Evolutionary conservation across 2,329 filamentous ascomycete species (phyloP), one percentile per base, ranked within the genome.

Genomic region (Aphanocladium album): DNA sequence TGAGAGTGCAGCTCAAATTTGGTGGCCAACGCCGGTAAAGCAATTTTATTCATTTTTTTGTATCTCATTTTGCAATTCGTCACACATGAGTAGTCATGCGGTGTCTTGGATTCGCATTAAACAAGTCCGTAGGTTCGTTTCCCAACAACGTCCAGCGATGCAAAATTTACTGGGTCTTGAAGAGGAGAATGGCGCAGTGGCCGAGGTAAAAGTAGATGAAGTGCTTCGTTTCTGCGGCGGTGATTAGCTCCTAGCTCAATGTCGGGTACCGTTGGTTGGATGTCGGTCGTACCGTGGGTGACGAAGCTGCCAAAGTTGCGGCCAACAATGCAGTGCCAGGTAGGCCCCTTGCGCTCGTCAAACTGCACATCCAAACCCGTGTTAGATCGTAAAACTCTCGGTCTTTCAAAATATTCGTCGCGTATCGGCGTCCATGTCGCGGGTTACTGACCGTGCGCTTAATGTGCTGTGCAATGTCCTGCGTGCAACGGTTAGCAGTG

Each of bases 121-220:
- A n/a, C 43, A 37, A 56, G 53, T 43, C 41, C 30, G n/a, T 47
- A 41, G 35, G 3, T 19, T 47, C n/a, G n/a, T 46, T 27, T 47
- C 35, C 45, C 16, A 57, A 33, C 53, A 39, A 4, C 35, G 35
- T 17, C 35, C 12, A 17, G 3, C 35, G 35, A 14, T 39, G 35
- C 35, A 11, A n/a, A 39, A 11, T 52, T 72, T 87, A 98, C 85
- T 97, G 93, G 45, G 95, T 99, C 84, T 99, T 99, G 87, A 98
- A 99, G 57, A 99, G 87, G 60, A 99, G 84, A 73, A 99, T 98
- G 62, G 95, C 95, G 76, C 92, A 97, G 82, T 98, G 95, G 59
- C 95, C 95, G 62, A 99, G 89, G 80, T 99, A 99, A 81, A 99
- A 99, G 81, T 99, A 99, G 75, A 99, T 97, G 81, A 99, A 99